Conservation (phyloP, 306 rosid species). For the Amphicarpaea edgeworthii region DNA sequence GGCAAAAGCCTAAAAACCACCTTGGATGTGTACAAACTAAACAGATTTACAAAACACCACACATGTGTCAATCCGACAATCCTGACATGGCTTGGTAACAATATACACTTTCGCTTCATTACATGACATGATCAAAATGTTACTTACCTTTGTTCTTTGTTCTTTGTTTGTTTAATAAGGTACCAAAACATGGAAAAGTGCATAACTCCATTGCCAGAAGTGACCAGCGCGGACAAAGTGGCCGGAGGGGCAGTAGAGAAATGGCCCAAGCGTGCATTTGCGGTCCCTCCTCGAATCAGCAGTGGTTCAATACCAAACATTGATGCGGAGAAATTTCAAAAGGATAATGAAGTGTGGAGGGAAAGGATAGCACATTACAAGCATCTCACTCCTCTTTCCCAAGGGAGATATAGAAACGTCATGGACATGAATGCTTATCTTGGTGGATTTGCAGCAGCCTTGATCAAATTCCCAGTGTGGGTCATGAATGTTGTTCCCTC, state of each 20-base stretch:
- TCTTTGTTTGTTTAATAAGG: constrained; percentile 63
- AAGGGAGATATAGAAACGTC: constrained; percentile 75
- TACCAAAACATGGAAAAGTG: constrained; percentile 77
- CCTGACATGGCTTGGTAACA: constrained; percentile 86
- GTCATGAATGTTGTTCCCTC: constrained; percentile 91
- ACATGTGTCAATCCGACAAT: constrained; percentile 80
- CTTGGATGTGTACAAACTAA: constrained; percentile 66
- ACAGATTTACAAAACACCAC: constrained; percentile 68
- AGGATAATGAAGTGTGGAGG: constrained; percentile 78
- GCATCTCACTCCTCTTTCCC: constrained; percentile 59
- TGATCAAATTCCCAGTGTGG: constrained; percentile 78
- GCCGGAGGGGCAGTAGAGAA: constrained; percentile 86
- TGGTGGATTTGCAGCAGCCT: constrained; percentile 86
- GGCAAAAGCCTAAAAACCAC: constrained; percentile 92
- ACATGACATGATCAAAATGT: no score
- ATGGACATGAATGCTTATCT: constrained; percentile 95
- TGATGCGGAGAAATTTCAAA: constrained; percentile 58
- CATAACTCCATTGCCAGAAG: constrained; percentile 90
- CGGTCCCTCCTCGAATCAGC: constrained; percentile 78
- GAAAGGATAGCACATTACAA: constrained; percentile 74
- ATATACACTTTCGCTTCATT: no score
- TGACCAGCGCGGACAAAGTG: constrained; percentile 53
- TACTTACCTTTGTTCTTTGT: no score
- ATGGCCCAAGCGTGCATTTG: constrained; percentile 91
- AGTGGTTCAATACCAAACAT: constrained; percentile 74